phyloP scores from a whole-genome alignment of 352 stramenopile species.

The Globisporangium megalacanthum region DNA sequence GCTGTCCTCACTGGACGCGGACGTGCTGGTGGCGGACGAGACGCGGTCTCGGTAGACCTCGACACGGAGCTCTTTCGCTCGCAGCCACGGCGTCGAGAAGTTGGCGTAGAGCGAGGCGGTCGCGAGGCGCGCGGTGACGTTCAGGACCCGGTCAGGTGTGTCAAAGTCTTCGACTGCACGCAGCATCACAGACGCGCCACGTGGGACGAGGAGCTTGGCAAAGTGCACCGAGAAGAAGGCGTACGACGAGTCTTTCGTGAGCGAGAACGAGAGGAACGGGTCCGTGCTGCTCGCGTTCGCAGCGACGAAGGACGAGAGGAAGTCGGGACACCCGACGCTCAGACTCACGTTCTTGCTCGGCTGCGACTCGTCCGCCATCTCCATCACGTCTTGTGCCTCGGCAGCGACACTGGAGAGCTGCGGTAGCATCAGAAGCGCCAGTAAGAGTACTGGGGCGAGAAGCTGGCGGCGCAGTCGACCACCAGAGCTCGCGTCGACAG shows the following conservation, averaged over 20 bases:
- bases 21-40: neutral
- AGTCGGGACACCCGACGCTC: slow-evolving; percentile 46
- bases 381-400: too few species aligned
- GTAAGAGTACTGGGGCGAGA: neutral
- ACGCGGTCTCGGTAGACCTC: slow-evolving; percentile 40
- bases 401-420: neutral
- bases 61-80: slow-evolving; percentile 47
- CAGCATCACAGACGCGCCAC: slow-evolving; percentile 34
- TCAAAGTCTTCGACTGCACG: slow-evolving; percentile 39
- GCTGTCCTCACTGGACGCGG: neutral
- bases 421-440: neutral
- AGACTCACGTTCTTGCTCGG: slow-evolving; percentile 15
- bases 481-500: too few species aligned
- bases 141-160: slow-evolving; percentile 27
- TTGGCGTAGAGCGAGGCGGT: slow-evolving; percentile 22
- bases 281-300: slow-evolving; percentile 19
- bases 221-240: slow-evolving; percentile 50
- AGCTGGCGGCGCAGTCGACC: neutral
- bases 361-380: neutral
- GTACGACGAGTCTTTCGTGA: slow-evolving; percentile 50
- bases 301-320: slow-evolving; percentile 35
- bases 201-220: slow-evolving; percentile 36
- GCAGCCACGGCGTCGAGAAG: slow-evolving; percentile 25
- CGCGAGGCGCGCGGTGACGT: slow-evolving; percentile 30
- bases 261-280: slow-evolving; percentile 40